Evolutionary conservation across 257 asterid genomes (phyloP).

Genomic region (Solanum arcanum): DNA sequence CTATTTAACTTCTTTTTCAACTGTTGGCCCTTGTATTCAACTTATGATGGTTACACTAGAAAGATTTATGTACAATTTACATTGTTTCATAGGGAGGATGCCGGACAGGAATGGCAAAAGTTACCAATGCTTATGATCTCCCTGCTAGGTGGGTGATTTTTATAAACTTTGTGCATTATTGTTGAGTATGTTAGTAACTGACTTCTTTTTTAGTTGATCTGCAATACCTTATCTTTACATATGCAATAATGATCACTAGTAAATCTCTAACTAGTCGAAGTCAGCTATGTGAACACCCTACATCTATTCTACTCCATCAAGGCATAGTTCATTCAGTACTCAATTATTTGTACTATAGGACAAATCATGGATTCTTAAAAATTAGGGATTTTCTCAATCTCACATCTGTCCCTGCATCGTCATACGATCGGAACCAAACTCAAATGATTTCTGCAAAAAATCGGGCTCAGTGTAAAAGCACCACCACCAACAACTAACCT

Average conservation of each 20-base stretch:
- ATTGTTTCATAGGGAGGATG: slow-evolving; percentile 73
- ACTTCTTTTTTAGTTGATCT: background rate
- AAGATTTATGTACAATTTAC: background rate
- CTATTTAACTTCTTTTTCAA: background rate
- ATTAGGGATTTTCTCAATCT: background rate
- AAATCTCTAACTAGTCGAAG: background rate
- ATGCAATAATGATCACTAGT: background rate
- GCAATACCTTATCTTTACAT: background rate
- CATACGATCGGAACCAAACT: background rate
- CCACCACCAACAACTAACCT: background rate
- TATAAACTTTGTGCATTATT: background rate
- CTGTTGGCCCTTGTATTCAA: background rate
- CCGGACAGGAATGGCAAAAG: slow-evolving; percentile 98
- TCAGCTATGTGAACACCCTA: background rate
- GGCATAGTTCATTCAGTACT: background rate
- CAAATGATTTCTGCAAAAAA: background rate
- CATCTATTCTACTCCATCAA: background rate
- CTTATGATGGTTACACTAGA: background rate
- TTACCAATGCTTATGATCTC: slow-evolving; percentile 65
- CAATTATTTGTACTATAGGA: background rate
- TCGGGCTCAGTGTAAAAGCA: background rate
- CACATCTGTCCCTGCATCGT: background rate
- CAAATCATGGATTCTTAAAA: background rate
- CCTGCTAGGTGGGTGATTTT: slow-evolving; percentile 64
- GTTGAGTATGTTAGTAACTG: background rate